Evolutionary conservation across 208 protist species (phyloP).

Genomic region (Leptomonas seymouri): DNA sequence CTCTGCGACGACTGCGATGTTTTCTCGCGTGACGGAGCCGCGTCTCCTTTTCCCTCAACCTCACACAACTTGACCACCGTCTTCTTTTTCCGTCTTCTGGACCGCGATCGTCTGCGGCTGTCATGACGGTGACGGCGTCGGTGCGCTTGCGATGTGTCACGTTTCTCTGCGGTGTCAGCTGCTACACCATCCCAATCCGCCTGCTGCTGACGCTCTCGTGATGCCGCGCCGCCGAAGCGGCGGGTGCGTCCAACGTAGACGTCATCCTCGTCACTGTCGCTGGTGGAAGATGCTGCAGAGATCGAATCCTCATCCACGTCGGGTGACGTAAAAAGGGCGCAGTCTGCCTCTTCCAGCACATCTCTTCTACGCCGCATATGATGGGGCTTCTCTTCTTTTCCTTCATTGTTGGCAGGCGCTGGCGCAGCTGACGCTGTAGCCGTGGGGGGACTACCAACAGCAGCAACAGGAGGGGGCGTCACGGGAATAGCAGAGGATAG

Average conservation of each 20-base stretch:
- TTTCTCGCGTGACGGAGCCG: constrained; percentile 1
- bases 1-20: constrained; percentile 23
- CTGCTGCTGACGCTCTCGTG: too few relatives aligned
- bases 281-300: neutral
- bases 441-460: neutral
- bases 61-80: constrained; percentile 12
- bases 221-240: neutral
- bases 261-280: neutral
- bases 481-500: neutral
- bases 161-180: neutral
- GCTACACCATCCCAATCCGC: neutral
- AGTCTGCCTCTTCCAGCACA: neutral
- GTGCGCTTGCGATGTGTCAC: neutral
- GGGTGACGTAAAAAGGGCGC: constrained; percentile 2
- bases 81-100: neutral
- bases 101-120: neutral
- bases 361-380: neutral
- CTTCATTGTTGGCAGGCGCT: neutral
- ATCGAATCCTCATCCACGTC: neutral
- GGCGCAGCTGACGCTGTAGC: neutral
- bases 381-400: neutral
- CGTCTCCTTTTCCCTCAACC: constrained; percentile 2
- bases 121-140: neutral
- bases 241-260: constrained; percentile 11
- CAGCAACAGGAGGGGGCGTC: neutral